Evolutionary conservation across 768 basidiomycete genomes (phyloP), one percentile per base, ranked within the genome.

Genomic region (Pisolithus tinctorius): DNA sequence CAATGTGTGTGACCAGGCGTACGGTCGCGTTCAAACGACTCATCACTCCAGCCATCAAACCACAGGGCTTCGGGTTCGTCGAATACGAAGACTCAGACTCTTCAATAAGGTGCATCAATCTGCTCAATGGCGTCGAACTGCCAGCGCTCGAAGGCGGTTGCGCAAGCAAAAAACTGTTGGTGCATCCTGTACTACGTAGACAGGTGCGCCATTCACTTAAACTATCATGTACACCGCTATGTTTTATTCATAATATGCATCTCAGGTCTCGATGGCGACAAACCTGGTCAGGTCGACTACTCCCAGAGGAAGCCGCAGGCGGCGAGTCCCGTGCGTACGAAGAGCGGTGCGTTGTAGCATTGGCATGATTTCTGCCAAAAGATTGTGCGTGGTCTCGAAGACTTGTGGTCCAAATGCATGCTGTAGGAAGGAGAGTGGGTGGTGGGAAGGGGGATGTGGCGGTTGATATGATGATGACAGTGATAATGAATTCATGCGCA

Each of bases 21-120:
- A 93, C 60, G 96, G 96, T 13, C 81, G 91, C 89, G 1, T 89
- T 99, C 72, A 97, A 94, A 60, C 85, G 94, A 14, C 82, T 94
- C 23, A 88, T 90, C 43, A 94, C 93, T 2, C 90, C 93, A 25
- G 84, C 88, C 16, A 91, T 94, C 62, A 91, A 94, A 67, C 88
- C 94, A 6, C 90, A 94, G 72, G 93, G 92, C 3, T 98, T 98
- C 63, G 96, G 94, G 8, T 99, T 98, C 69, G 95, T 92, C 45
- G 90, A 95, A 66, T 98, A 81, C 63, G 89, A 94, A 64, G 94
- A 94, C 49, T 90, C 95, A 14, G 89, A 94, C 64, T 83, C 86
- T 53, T 93, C 96, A 4, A 69, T 94, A 54, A 78, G 94, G 55
- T 90, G 83, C 40, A 68, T 87, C 58, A 68, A 72, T 30, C 74